Evolutionary conservation across 139 green algal genomes (phyloP), one percentile per base, ranked within the genome.

Genomic region (Monoraphidium neglectum): DNA sequence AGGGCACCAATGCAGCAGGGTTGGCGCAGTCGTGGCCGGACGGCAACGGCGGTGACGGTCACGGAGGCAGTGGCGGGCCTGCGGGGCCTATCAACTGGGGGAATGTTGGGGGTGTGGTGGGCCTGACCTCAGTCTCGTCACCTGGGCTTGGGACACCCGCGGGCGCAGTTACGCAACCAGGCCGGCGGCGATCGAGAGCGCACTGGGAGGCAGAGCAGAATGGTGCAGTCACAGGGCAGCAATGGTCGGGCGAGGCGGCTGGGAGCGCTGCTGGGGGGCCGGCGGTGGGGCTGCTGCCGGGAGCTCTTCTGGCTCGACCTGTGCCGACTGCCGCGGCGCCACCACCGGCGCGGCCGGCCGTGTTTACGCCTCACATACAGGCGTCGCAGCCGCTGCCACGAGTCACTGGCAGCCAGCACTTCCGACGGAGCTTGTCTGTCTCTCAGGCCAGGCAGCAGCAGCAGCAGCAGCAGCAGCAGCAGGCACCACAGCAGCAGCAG

Each of bases 341-440:
- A 2, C 49, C 0, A 2, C 46, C 56, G 28, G 56, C 47, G 67
- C 78, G 71, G 33, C 74, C 54, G 12, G 70, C 84, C 54, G 74
- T 61, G 28, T 85, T 78, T 2, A 80, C 86, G 78, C 91, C 85
- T 85, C 86, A 91, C 26, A 82, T 79, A 4, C 76, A 57, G 10
- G 81, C 89, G 23, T 68, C 62, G n/a, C 62, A 67, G 15, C 86
- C 86, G 4, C 36, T 61, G 32, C 72, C 71, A 13, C 43, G 54
- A 10, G 49, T 70, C 64, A 69, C 76, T 43, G 47, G 65, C 5
- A 73, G 67, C 0, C 86, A 77, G 47, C 91, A 65, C 60, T 77
- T 81, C 69, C 86, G 91, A 38, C 59, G 70, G 71, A 51, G 86
- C 90, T 30, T 69, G 35, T 51, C n/a, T 57, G 57, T 36, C 47